Evolutionary conservation across 768 basidiomycete species (phyloP), one percentile per base, ranked within the genome.

Genomic region (Symmetrospora coprosmae): DNA sequence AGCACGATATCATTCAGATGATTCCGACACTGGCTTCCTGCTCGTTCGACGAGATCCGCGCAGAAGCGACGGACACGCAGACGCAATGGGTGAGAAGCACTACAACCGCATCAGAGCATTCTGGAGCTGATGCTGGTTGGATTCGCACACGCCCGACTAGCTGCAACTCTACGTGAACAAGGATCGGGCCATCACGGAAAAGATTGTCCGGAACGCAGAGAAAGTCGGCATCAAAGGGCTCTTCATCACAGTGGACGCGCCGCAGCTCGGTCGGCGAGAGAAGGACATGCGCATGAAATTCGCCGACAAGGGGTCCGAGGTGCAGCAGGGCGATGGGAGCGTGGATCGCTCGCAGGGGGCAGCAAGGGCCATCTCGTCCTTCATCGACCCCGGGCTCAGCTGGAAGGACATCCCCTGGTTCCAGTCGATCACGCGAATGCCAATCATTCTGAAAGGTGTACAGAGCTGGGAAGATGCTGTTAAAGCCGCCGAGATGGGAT

Each of bases 211-310:
- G 19, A 87, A 92, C 65, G 94, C 94, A 1, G 89, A 91, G 73
- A 75, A 78, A 64, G 81, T 89, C 27, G 92, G 92, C 1, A 80
- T 99, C 69, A 91, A 89, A 71, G 92, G 79, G 2, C 41, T 61
- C 25, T 60, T 60, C 33, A 52, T 63, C 37, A 59, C 92, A 0
- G 92, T 97, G 27, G 92, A 97, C 74, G 92, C 92, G 0, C 92
- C 92, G 5, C 90, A 94, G 66, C 82, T 97, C 9, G 92, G 92
- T 41, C 80, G 90, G 13, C 79, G 91, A 61, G 90, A 92, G 72
- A 71, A 80, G 81, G 92, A 97, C 69, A 96, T 97, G 90, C 78
- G 92, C 25, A 85, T 85, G 82, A 92, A 89, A 70, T 96, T 96
- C 63, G 87, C 85, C 37, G 88, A 85, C 2, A 84, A 83, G 25